These are phyloP conservation scores for Viscum album DNA, from an alignment of 177 flowering plant species.

Conservation along the genomic window DNA sequence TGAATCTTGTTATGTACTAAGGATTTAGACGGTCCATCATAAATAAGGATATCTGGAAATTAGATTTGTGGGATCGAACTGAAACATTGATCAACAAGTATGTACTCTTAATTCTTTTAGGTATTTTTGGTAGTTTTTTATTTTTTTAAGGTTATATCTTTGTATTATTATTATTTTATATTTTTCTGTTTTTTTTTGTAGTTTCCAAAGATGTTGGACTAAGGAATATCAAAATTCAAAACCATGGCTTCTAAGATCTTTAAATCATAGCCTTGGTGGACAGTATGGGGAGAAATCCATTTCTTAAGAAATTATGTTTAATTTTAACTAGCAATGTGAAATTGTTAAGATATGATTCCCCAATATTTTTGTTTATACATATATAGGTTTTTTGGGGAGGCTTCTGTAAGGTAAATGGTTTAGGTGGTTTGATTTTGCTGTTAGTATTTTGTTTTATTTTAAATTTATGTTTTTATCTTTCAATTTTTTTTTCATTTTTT, in stretches of 20 bases:
- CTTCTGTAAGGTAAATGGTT: conserved; percentile 86
- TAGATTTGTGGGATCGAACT: conserved; percentile 85
- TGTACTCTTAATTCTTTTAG: conserved; percentile 5
- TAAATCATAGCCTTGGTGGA: conserved; percentile 70
- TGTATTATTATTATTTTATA: not conserved
- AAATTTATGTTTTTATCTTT: not conserved
- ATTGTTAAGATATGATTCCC: not conserved
- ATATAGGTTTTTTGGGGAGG: conserved; percentile 94
- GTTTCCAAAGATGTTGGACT: conserved; percentile 79
- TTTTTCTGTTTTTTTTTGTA: conserved; percentile 14
- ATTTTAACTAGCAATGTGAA: too few species aligned
- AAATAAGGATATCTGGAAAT: conserved; percentile 90
- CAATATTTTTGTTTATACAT: conserved; percentile 1
- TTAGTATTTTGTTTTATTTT: too few species aligned
- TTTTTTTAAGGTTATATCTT: conserved; percentile 5
- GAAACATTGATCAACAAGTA: conserved; percentile 68
- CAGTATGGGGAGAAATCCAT: conserved; percentile 33
- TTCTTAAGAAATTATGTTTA: not conserved
- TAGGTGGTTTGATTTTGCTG: too few species aligned
- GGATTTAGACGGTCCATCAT: conserved; percentile 71
- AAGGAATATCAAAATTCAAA: conserved; percentile 55
- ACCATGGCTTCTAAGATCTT: conserved; percentile 90
- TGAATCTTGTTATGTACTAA: conserved; percentile 69
- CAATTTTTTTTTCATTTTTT: not conserved
- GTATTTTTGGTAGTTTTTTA: not conserved